Base-by-base conservation (phyloP, 2,329 filamentous ascomycete genomes). In the Neofusicoccum umdonicola region DNA sequence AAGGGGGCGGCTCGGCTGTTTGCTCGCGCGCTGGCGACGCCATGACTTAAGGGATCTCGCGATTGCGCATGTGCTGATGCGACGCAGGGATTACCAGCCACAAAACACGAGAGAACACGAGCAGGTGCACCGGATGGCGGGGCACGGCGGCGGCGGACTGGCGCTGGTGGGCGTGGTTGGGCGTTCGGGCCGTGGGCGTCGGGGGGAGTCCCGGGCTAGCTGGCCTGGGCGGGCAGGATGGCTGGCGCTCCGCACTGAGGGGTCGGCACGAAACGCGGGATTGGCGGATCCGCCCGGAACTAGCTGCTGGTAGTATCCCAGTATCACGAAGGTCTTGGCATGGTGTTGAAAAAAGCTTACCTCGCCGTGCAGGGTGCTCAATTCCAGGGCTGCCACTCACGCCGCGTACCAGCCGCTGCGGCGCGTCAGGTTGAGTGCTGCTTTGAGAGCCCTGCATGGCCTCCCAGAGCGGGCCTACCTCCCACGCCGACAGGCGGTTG, bases 341-440 rank as follows among this genome's bases (percentile, higher is more conserved):
- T 63, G 61, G 42, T 63, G 50, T 39, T 63, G 61, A 63, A 47
- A 22, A 31, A 35, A 47, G 41, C 48, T 56, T 62, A 54, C 41
- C 37, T 44, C 35, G 17, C 9, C 8, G n/a, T 54, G 11, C 17
- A 39, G 34, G 31, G n/a, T 42, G 27, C 41, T 9, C 17, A 47
- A 37, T 19, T 56, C 12, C 39, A 54, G 31, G 50, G 41, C 17
- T 39, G n/a, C 17, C 27, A 47, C 37, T 27, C 13, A 19, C 13
- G 7, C 35, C 13, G 27, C 31, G 44, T 48, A 6, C 50, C 6
- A 9, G 39, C 2, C 39, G 17, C 11, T 8, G n/a, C 15, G 12
- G 34, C 39, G 41, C 39, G 15, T 19, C n/a, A 31, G 27, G 19
- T 37, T 45, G 56, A 60, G 19, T 47, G 31, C 42, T 19, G n/a